These are phyloP conservation scores for Cicer cuneatum DNA, from an alignment of 306 rosid genomes.

Conservation along the genomic window DNA sequence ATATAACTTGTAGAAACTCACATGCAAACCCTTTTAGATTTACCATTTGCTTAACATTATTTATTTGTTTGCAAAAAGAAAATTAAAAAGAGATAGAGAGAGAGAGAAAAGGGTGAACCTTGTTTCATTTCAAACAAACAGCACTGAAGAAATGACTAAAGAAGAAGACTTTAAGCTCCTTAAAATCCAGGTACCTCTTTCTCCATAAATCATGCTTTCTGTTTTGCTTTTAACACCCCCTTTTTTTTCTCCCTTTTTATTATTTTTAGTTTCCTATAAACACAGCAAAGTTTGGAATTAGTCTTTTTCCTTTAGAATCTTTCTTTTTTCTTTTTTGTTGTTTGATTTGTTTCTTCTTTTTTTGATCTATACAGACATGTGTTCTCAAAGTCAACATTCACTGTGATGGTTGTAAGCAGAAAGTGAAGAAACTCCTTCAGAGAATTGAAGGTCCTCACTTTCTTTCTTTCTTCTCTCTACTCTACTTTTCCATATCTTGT, in stretches of 20 bases:
- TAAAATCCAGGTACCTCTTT: slow-evolving; percentile 78
- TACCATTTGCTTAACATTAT: slow-evolving; percentile 38
- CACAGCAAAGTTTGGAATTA: slow-evolving; percentile 43
- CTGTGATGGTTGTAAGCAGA: slow-evolving; percentile 99
- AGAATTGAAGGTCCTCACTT: slow-evolving; percentile 83
- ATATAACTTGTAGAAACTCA: slow-evolving; percentile 45
- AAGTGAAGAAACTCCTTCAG: slow-evolving; percentile 96
- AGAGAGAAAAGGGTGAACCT: slow-evolving; percentile 26
- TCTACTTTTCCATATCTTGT: slow-evolving; percentile 15
- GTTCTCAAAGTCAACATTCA: slow-evolving; percentile 90
- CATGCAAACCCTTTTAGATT: slow-evolving; percentile 37
- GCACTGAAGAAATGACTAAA: slow-evolving; percentile 86
- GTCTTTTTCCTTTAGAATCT: slow-evolving; percentile 57
- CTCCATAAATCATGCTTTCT: slow-evolving; percentile 46
- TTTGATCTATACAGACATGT: slow-evolving; percentile 69
- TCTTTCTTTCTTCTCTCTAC: slow-evolving; percentile 20
- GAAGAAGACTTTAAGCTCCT: slow-evolving; percentile 96
- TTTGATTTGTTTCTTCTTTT: slow-evolving; percentile 43
- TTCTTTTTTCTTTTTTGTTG: slow-evolving; percentile 45
- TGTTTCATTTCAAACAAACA: slow-evolving; percentile 59
- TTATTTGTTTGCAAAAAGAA: slow-evolving; percentile 44
- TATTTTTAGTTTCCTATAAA: slow-evolving; percentile 11
- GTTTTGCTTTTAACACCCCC: slow-evolving; percentile 30
- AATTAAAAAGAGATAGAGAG: neutral
- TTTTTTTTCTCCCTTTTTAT: neutral